A percentile compares a stretch with the other conserved stretches of the same genome.
phyloP scores from a whole-genome alignment of 352 stramenopile genomes.

The Phytopythium vexans region DNA sequence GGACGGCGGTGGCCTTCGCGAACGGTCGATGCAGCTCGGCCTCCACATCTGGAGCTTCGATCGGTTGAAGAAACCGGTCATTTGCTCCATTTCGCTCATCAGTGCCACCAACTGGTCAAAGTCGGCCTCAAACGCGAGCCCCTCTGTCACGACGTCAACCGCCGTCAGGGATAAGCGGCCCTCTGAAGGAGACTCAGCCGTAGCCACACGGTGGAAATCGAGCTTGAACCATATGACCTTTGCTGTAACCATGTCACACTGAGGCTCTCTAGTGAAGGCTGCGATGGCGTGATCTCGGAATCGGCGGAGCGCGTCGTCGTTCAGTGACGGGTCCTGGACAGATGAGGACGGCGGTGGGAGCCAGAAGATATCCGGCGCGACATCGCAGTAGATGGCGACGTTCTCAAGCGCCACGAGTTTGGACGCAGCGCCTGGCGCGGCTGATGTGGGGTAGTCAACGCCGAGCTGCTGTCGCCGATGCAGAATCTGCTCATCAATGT shows the following conservation, averaged over 20 bases:
- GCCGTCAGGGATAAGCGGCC: constrained; percentile 18
- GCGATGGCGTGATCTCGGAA: constrained; percentile 34
- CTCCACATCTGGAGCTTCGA: constrained; percentile 30
- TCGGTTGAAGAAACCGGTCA: constrained; percentile 34
- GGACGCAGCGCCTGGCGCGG: constrained; percentile 1
- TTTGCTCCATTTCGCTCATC: constrained; percentile 34
- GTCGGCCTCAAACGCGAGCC: constrained; percentile 48
- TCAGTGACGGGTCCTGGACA: background rate
- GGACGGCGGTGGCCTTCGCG: constrained; percentile 25
- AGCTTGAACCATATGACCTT: constrained; percentile 62
- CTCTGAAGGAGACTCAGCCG: background rate
- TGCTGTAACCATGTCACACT: constrained; percentile 45
- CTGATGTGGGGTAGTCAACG: constrained; percentile 32
- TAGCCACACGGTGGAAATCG: constrained; percentile 30
- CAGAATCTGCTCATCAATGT: constrained; percentile 59
- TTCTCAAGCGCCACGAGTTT: constrained; percentile 69
- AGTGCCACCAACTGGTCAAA: constrained; percentile 53
- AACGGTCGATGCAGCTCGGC: constrained; percentile 51
- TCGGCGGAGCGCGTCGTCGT: constrained; percentile 14
- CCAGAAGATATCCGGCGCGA: constrained; percentile 35
- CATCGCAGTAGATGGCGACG: constrained; percentile 56
- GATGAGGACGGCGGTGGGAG: background rate
- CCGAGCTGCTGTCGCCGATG: constrained; percentile 49
- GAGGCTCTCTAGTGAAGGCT: constrained; percentile 23
- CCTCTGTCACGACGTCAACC: constrained; percentile 57